These are phyloP conservation scores for Allium fistulosum DNA, from an alignment of 106 monocot species.

Conservation along the genomic window DNA sequence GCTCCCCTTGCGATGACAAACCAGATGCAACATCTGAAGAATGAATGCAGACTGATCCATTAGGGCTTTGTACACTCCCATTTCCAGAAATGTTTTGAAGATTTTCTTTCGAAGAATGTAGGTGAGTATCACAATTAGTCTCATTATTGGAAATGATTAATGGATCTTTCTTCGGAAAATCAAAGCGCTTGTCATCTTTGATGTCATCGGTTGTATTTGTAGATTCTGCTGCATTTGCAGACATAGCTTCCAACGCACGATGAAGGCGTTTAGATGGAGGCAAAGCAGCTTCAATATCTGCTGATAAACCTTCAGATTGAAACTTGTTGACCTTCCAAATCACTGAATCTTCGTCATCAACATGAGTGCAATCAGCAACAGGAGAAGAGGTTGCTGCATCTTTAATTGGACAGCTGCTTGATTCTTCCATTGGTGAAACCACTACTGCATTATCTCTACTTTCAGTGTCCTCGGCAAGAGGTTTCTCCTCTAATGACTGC, in stretches of 20 bases:
- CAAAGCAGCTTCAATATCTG: constrained; percentile 84
- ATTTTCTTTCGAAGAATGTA: too few relatives aligned
- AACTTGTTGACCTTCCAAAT: constrained; percentile 27
- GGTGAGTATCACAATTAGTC: too few relatives aligned
- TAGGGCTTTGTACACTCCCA: constrained; percentile 8
- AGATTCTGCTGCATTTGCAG: constrained; percentile 81
- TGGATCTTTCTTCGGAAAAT: constrained; percentile 6
- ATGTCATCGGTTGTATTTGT: constrained; percentile 19
- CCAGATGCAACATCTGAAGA: constrained; percentile 11
- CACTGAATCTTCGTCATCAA: constrained; percentile 9
- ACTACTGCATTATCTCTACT: constrained; percentile 15
- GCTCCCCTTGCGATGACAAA: constrained; percentile 15
- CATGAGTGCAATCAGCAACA: constrained; percentile 12
- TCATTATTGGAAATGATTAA: too few relatives aligned
- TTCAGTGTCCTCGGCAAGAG: constrained; percentile 13
- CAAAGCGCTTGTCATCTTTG: constrained; percentile 8
- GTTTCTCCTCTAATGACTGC: constrained; percentile 29
- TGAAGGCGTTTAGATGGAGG: constrained; percentile 98
- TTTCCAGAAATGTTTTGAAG: not conserved
- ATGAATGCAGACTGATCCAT: not conserved
- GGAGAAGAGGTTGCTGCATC: constrained; percentile 12
- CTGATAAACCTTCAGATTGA: constrained; percentile 15
- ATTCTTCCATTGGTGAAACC: not conserved
- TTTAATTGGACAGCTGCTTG: constrained; percentile 9
- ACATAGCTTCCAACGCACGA: constrained; percentile 98